phyloP scores from a whole-genome alignment of 805 yeast species.

The Cyberlindnera xylosilytica region DNA sequence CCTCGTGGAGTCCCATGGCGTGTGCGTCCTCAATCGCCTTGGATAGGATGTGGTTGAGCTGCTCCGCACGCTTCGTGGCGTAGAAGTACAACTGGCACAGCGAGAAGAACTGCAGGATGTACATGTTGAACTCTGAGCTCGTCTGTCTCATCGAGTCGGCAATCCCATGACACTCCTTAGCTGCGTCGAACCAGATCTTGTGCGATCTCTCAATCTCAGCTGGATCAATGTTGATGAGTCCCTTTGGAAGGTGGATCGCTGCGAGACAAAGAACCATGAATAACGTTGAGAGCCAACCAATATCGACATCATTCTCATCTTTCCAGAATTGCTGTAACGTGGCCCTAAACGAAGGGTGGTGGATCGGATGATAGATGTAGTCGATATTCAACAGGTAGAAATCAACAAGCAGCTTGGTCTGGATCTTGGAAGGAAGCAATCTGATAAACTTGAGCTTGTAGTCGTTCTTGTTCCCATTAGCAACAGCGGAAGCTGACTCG shows the following conservation, averaged over 20 bases:
- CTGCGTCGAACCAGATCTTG: slow-evolving; percentile 28
- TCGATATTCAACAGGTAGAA: slow-evolving; percentile 28
- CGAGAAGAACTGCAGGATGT: slow-evolving; percentile 26
- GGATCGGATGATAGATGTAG: slow-evolving; percentile 30
- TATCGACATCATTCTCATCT: slow-evolving; percentile 19
- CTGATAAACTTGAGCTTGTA: slow-evolving; percentile 20
- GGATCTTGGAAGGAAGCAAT: slow-evolving; percentile 24
- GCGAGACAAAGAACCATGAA: slow-evolving; percentile 26
- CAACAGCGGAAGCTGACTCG: too few species aligned
- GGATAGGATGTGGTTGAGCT: slow-evolving; percentile 22
- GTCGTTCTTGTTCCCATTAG: slow-evolving; percentile 11
- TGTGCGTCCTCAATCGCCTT: slow-evolving; percentile 25
- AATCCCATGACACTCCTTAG: slow-evolving; percentile 23
- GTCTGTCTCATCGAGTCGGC: slow-evolving; percentile 18
- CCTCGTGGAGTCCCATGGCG: slow-evolving; percentile 26
- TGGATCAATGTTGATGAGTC: slow-evolving; percentile 24
- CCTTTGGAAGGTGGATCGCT: slow-evolving; percentile 28
- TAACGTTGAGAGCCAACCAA: slow-evolving; percentile 25
- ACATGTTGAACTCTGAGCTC: slow-evolving; percentile 16
- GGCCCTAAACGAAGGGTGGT: slow-evolving; percentile 26
- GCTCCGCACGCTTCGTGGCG: slow-evolving; percentile 28
- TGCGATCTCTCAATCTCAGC: slow-evolving; percentile 25
- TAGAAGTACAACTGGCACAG: slow-evolving; percentile 28
- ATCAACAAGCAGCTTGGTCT: slow-evolving; percentile 25
- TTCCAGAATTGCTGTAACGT: slow-evolving; percentile 22